Conservation (phyloP, 2,329 filamentous ascomycete genomes). For the Penicillium sp. region DNA sequence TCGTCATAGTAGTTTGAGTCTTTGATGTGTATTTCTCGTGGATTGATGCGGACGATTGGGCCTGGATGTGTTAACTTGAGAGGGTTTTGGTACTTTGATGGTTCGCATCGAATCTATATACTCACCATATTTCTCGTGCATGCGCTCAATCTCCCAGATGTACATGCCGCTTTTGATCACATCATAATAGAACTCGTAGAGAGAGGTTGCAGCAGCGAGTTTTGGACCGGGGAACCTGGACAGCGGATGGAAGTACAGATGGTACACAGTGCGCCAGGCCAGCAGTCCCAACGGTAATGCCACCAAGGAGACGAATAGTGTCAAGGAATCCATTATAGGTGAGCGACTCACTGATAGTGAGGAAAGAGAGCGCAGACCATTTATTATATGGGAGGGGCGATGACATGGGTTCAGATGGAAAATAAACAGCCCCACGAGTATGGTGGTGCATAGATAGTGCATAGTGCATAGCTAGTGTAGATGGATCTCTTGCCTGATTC, state of each 20-base stretch:
- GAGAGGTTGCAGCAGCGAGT: constrained; percentile 31
- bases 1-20: constrained; percentile 37
- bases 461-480: background rate
- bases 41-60: constrained; percentile 40
- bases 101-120: background rate
- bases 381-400: background rate
- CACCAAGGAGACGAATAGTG: background rate
- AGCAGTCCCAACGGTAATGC: background rate
- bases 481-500: background rate
- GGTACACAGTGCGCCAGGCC: constrained; percentile 8
- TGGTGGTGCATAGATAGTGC: background rate
- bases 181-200: constrained; percentile 37
- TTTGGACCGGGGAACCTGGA: constrained; percentile 33
- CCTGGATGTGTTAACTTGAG: constrained; percentile 21
- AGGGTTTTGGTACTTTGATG: background rate
- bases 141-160: constrained; percentile 26
- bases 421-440: background rate
- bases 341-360: background rate
- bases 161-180: constrained; percentile 31
- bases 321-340: constrained; percentile 7
- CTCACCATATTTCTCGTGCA: constrained; percentile 37
- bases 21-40: constrained; percentile 38
- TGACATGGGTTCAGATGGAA: background rate
- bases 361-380: background rate
- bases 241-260: constrained; percentile 30